phyloP scores from a whole-genome alignment of 257 asterid genomes.

The Thymus mandschuricus region DNA sequence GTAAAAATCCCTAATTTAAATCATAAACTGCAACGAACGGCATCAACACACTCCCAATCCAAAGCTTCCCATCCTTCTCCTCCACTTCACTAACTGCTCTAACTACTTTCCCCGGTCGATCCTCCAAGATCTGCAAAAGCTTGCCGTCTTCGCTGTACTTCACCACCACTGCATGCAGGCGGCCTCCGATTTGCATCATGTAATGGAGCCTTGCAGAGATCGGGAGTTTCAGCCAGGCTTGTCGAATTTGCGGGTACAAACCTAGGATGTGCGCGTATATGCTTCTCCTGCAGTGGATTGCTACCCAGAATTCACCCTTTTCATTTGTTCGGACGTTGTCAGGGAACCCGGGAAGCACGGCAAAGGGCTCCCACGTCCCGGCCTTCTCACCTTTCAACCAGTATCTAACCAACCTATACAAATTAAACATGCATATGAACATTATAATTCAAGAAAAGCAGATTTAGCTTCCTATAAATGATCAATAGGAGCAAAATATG shows the following conservation, averaged over 20 bases:
- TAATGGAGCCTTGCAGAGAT: conserved; percentile 64
- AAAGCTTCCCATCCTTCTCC: conserved; percentile 89
- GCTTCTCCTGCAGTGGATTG: conserved; percentile 70
- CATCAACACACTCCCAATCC: conserved; percentile 96
- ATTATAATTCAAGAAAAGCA: conserved; percentile 9
- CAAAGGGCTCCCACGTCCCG: conserved; percentile 67
- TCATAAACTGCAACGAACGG: conserved; percentile 74
- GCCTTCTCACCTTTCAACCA: conserved; percentile 91
- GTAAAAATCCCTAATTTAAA: conserved; percentile 33
- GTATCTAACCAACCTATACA: conserved; percentile 63
- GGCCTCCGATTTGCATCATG: conserved; percentile 81
- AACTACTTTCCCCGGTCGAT: conserved; percentile 80
- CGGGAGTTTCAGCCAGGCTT: conserved; percentile 71
- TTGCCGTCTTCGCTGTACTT: conserved; percentile 89
- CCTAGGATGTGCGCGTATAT: conserved; percentile 59
- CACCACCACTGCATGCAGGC: conserved; percentile 53
- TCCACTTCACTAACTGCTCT: conserved; percentile 86
- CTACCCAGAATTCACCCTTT: conserved; percentile 93
- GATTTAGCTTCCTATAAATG: background rate
- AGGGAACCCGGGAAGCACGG: conserved; percentile 76
- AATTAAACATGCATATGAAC: background rate
- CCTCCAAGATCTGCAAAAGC: conserved; percentile 67
- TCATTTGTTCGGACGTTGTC: conserved; percentile 84
- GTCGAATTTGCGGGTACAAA: conserved; percentile 52
- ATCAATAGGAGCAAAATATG: background rate